Base-by-base conservation (phyloP, 1,139 yeast species). In the Debaryomycetaceae sp. region DNA sequence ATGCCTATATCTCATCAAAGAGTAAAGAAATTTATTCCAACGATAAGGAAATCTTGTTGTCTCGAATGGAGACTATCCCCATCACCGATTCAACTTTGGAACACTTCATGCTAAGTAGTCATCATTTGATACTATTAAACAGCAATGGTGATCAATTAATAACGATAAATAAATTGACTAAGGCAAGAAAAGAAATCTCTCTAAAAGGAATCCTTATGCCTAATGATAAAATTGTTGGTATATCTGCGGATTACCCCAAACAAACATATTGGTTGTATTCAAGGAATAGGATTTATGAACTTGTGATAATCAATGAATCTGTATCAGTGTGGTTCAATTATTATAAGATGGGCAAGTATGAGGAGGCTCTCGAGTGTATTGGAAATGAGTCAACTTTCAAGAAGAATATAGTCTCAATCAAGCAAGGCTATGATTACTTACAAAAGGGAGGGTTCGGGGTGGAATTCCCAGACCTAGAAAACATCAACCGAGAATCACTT, bases 251-350 rank as follows among this genome's bases (percentile, higher is more conserved):
- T 59, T 66, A 70, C 43, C 51, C 62, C 4, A 68, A 71, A 23
- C 61, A 70, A 6, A 66, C 65, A 34, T 51, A 46, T 42, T 53
- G 62, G 63, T 17, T 60, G 35, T 54, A 51, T 53, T 45, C 60
- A 30, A 43, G 43, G 35, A 42, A 49, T 50, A 45, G 56, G 44
- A 52, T 65, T 50, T 49, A 51, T 59, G 62, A 95, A 59, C 65
- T 95, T 7, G 74, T 87, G 4, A 70, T 87, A 7, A 76, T 74
- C 31, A 78, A 86, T 53, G 98, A 93, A 59, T 73, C 82, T 6
- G 68, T 76, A 5, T 85, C 87, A 23, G 83, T 90, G 4, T 89
- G 97, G 97, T 78, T 77, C 49, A 75, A 85, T 6, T 75, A 87
- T 59, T 72, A 86, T 45, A 80, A 78, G 38, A 72, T 79, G 57